A percentile compares a stretch with the other conserved stretches of the same genome.
These are phyloP conservation scores for Neoconidiobolus thromboides DNA, from an alignment of 371 early-diverging fungal genomes.

Conservation along the genomic window DNA sequence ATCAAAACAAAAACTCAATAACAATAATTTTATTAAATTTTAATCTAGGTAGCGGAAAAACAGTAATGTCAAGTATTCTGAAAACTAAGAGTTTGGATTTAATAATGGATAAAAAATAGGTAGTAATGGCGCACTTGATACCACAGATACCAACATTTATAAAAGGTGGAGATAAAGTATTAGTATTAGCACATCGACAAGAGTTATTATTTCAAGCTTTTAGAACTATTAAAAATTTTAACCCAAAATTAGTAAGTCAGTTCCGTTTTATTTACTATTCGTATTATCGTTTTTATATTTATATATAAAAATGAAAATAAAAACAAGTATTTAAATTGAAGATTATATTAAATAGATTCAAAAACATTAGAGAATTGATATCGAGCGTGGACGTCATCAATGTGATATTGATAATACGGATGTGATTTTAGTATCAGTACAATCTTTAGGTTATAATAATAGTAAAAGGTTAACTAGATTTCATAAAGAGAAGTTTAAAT, in stretches of 20 bases:
- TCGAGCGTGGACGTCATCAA: conserved; percentile 39
- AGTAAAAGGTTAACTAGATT: conserved; percentile 33
- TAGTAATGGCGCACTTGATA: conserved; percentile 68
- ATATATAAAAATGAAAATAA: background rate
- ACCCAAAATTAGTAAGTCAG: conserved; percentile 26
- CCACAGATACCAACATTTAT: conserved; percentile 36
- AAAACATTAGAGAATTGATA: conserved; percentile 23
- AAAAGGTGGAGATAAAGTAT: conserved; percentile 41
- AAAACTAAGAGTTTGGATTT: background rate
- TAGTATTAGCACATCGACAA: conserved; percentile 71
- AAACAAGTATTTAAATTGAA: background rate
- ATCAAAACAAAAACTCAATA: conserved; percentile 6
- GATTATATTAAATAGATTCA: background rate
- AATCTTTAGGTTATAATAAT: conserved; percentile 34
- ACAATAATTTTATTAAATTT: conserved; percentile 6
- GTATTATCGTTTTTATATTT: background rate
- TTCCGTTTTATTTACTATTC: background rate
- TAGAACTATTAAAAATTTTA: conserved; percentile 31
- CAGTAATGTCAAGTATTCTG: conserved; percentile 21
- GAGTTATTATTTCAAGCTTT: conserved; percentile 71
- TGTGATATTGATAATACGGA: conserved; percentile 35
- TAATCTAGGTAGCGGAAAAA: conserved; percentile 65
- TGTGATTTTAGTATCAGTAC: conserved; percentile 61
- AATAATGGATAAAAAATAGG: conserved; percentile 15
- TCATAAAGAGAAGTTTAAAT: conserved; percentile 59